Conservation (phyloP, 345 rosid genomes). For the Citrus australasica region DNA sequence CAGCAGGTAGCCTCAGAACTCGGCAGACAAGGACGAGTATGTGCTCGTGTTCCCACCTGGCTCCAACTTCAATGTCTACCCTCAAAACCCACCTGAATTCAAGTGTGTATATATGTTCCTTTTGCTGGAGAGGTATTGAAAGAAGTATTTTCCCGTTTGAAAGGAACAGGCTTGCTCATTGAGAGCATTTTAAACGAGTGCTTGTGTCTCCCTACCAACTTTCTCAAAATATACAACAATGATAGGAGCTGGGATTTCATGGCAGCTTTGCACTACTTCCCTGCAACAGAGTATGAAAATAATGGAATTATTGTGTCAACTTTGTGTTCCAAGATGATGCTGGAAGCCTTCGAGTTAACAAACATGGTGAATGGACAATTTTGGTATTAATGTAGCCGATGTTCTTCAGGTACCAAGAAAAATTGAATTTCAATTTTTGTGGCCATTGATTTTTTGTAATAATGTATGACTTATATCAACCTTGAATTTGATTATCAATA, state of each 20-base stretch:
- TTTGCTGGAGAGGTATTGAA: conserved; percentile 35
- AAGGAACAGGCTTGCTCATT: conserved; percentile 23
- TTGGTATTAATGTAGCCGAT: conserved; percentile 49
- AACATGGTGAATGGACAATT: conserved; percentile 36
- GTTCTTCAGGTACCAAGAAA: conserved; percentile 36
- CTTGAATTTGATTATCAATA: too few species aligned
- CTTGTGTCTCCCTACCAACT: conserved; percentile 43
- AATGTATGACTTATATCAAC: too few species aligned
- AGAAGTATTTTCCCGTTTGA: conserved; percentile 28
- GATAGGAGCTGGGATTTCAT: conserved; percentile 63
- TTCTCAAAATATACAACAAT: conserved; percentile 37
- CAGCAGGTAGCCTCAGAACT: conserved; percentile 31
- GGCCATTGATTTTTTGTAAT: too few species aligned
- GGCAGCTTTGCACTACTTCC: conserved; percentile 35
- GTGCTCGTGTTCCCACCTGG: conserved; percentile 37
- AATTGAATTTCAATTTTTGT: not conserved
- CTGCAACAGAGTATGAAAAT: conserved; percentile 35
- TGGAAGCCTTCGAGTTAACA: conserved; percentile 45
- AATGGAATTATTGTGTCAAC: conserved; percentile 39
- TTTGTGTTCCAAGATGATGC: conserved; percentile 49
- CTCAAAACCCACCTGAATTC: conserved; percentile 37
- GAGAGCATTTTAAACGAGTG: conserved; percentile 42
- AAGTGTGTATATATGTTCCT: conserved; percentile 18
- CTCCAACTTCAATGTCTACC: conserved; percentile 43
- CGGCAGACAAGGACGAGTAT: conserved; percentile 44